Base-by-base conservation (phyloP, 495 filamentous ascomycete genomes). In the Lepidopterella palustris region DNA sequence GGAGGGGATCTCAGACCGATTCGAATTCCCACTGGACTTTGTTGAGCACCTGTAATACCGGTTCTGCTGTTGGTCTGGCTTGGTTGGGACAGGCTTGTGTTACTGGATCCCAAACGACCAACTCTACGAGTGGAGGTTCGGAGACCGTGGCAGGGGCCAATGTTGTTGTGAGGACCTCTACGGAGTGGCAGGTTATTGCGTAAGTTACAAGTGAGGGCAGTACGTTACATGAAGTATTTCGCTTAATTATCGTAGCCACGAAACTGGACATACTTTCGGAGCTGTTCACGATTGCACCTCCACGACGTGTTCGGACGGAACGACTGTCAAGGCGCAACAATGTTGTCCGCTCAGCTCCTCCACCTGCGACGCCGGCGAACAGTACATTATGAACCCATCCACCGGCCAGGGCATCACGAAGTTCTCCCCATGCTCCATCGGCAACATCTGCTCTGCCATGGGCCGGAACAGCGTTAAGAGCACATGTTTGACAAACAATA, bases 161-260 rank as follows among this genome's bases (percentile, higher is more conserved):
- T 70, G 89, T 98, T 24, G 91, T 98, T 20, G 87, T 90, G 18
- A 83, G 84, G 50, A 96, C 89, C 1, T 76, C 81, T 10, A 87
- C 82, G 21, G 90, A 95, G 64, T 98, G 95, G 95, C 90, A 96
- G 70, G 88, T 98, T 53, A 90, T 97, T 74, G 92, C 93, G 59
- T 72, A 63, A 70, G 71, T 72, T 49, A 25, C n/a, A 29, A 28
- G 35, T 10, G 35, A 42, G 13, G 18, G 18, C 18, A 3, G 18
- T 42, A 18, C 10, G 3, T 13, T 42, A 6, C 18, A 15, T 42
- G 3, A 13, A 42, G n/a, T n/a, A n/a, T 10, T 42, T 42, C 18
- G 35, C 35, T 42, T 45, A 49, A 54, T 42, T 50, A 45, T 9
- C 15, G 10, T 45, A 68, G 69, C 23, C 93, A 98, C 67, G 95